phyloP scores from a whole-genome alignment of 2,329 filamentous ascomycete genomes.

The Chrysoporthe austroafricana region DNA sequence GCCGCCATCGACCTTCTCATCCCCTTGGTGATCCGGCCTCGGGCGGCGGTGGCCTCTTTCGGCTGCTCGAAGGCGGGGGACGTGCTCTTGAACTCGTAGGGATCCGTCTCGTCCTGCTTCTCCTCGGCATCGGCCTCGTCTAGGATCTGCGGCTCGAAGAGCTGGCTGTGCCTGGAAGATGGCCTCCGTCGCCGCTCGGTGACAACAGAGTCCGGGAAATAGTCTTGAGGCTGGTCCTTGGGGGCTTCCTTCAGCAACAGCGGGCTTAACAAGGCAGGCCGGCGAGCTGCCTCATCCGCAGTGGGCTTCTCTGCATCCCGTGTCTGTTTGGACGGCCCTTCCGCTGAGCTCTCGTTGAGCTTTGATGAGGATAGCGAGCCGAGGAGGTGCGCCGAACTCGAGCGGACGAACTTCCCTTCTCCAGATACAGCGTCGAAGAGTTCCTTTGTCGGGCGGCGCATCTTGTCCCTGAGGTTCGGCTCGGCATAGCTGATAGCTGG shows the following conservation, averaged over 20 bases:
- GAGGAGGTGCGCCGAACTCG: constrained; percentile 33
- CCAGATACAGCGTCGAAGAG: constrained; percentile 73
- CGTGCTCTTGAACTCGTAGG: constrained; percentile 59
- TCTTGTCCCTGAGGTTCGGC: constrained; percentile 80
- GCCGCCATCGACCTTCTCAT: constrained; percentile 35
- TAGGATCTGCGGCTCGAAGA: constrained; percentile 16
- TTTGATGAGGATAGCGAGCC: constrained; percentile 37
- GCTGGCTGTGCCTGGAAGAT: constrained; percentile 36
- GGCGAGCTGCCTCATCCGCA: constrained; percentile 30
- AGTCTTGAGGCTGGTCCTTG: constrained; percentile 40
- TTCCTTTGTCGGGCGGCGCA: constrained; percentile 79
- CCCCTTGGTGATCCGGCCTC: constrained; percentile 36
- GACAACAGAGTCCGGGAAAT: constrained; percentile 39
- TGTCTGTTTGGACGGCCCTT: constrained; percentile 31
- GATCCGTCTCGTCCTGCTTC: constrained; percentile 39
- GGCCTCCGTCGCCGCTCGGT: constrained; percentile 47
- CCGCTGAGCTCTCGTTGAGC: constrained; percentile 34
- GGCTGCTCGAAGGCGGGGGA: constrained; percentile 42
- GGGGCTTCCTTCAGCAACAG: constrained; percentile 38
- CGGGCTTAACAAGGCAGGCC: constrained; percentile 42
- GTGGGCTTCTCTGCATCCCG: constrained; percentile 33
- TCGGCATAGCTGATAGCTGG: constrained; percentile 79
- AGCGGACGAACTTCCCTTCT: constrained; percentile 56
- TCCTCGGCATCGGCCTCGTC: constrained; percentile 7
- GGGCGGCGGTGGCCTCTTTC: constrained; percentile 28